Conservation (phyloP, 2,329 filamentous ascomycete genomes). For the Trichoderma breve region DNA sequence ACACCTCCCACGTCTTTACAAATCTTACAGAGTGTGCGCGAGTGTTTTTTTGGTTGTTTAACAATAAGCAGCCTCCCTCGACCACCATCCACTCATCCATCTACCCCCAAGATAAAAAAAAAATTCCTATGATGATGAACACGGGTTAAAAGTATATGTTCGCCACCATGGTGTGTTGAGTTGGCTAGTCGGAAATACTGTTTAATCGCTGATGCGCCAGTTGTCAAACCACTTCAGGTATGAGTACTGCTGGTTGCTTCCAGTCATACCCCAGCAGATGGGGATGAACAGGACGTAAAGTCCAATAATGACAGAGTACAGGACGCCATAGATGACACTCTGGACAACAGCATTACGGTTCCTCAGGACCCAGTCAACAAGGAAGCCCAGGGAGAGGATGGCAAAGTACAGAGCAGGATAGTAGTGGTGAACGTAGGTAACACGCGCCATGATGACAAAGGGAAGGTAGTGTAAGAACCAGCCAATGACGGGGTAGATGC, state of each 20-base stretch:
- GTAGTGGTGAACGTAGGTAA: conserved; percentile 99
- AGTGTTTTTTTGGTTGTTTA: neutral
- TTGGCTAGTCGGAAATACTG: neutral
- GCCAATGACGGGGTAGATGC: conserved; percentile 84
- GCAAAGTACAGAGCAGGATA: conserved; percentile 98
- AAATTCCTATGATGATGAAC: neutral
- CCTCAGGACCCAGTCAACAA: conserved; percentile 77
- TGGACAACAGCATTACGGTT: conserved; percentile 63
- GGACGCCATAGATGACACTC: conserved; percentile 65
- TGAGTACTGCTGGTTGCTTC: conserved; percentile 75
- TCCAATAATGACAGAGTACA: conserved; percentile 74
- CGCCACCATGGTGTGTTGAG: neutral
- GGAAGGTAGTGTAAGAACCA: conserved; percentile 97
- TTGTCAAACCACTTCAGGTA: conserved; percentile 91
- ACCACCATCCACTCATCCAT: neutral
- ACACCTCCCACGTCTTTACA: conserved; percentile 21
- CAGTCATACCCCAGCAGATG: conserved; percentile 95
- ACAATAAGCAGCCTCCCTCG: conserved; percentile 16
- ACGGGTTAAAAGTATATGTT: neutral
- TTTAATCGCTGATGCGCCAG: conserved; percentile 76
- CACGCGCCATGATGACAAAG: conserved; percentile 95
- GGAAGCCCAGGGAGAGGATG: conserved; percentile 84
- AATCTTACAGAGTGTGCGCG: conserved; percentile 19
- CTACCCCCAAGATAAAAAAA: neutral
- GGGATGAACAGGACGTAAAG: conserved; percentile 89